Base-by-base conservation (phyloP, 352 stramenopile genomes). In the Pythium sp. region DNA sequence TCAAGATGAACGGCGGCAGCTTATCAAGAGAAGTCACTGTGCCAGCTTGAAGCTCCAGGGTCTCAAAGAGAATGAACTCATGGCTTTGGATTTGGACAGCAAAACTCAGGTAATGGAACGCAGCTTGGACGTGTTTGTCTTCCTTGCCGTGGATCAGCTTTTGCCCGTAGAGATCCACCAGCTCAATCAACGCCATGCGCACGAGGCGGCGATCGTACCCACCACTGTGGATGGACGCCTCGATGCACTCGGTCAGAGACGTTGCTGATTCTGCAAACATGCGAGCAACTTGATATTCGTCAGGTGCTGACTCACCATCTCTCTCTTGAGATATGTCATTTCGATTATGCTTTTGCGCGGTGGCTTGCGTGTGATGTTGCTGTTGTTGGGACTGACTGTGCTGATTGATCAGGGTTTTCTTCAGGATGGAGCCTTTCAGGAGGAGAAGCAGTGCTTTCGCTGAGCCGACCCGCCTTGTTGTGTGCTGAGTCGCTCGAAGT, bases 41-140 rank as follows among this genome's bases (percentile, higher is more conserved):
- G 1, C 78, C 81, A 15, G 63, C 72, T 49, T 93, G 84, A 18
- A 93, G 73, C 61, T 93, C 79, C 56, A 88, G 51, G 8, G 79
- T 84, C 30, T 92, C 73, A 38, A 91, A 89, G 5, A 94, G 64
- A n/a, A 73, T 64, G 0, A 41, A 67, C 24, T 87, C 73, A 22
- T 89, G 77, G 26, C 71, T 75, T 34, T 75, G 69, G 3, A 91
- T 74, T 30, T 71, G 61, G 1, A 86, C 38, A 0, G 78, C 84
- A 20, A 92, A 61, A 43, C 73, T 79, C 32, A 94, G 66, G 68
- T 88, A 93, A 68, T 93, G 84, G 54, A 90, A 91, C 34, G 82
- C 84, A 22, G 80, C 84, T 70, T 92, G 83, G 22, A 90, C 69
- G 51, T 92, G 83, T 18, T 79, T 68, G 14, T 88, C 71, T 68